Conservation (phyloP, 192 early-diverging fungal species). For the Dissophora ornata region DNA sequence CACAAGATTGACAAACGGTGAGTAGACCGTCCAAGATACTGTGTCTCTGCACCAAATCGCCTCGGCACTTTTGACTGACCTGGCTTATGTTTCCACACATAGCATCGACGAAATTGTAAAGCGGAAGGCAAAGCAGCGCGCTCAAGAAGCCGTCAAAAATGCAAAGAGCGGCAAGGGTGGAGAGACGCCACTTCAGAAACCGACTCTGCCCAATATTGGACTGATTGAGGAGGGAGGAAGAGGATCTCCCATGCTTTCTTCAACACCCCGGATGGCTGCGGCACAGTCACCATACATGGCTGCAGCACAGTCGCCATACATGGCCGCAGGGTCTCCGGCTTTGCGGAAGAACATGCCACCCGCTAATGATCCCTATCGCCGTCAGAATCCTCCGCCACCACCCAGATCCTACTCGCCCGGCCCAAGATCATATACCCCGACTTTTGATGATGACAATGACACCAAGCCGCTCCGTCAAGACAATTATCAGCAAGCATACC, state of each 20-base stretch:
- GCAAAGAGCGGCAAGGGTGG: slow-evolving; percentile 28
- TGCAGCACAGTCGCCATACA: slow-evolving; percentile 20
- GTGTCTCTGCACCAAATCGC: no score
- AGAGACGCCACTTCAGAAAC: slow-evolving; percentile 27
- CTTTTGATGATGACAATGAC: slow-evolving; percentile 38
- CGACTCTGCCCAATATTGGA: slow-evolving; percentile 49
- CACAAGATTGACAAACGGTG: slow-evolving; percentile 92
- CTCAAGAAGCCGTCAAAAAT: slow-evolving; percentile 26
- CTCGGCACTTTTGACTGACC: background rate
- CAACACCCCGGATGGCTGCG: slow-evolving; percentile 23
- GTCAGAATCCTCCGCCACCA: slow-evolving; percentile 25
- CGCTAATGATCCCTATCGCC: slow-evolving; percentile 41
- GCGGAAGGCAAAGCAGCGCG: slow-evolving; percentile 58
- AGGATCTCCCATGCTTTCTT: slow-evolving; percentile 4
- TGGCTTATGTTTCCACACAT: slow-evolving; percentile 46
- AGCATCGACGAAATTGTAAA: slow-evolving; percentile 69
- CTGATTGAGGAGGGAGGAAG: slow-evolving; percentile 35
- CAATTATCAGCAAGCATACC: slow-evolving; percentile 42
- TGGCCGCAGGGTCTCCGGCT: slow-evolving; percentile 24
- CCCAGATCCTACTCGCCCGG: slow-evolving; percentile 32
- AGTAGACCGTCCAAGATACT: no score
- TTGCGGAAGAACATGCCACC: slow-evolving; percentile 29
- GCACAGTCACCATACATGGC: slow-evolving; percentile 25
- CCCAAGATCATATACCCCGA: slow-evolving; percentile 37
- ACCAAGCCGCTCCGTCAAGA: slow-evolving; percentile 35